Conservation (phyloP, 441 rosid genomes). For the Gossypium aridum region DNA sequence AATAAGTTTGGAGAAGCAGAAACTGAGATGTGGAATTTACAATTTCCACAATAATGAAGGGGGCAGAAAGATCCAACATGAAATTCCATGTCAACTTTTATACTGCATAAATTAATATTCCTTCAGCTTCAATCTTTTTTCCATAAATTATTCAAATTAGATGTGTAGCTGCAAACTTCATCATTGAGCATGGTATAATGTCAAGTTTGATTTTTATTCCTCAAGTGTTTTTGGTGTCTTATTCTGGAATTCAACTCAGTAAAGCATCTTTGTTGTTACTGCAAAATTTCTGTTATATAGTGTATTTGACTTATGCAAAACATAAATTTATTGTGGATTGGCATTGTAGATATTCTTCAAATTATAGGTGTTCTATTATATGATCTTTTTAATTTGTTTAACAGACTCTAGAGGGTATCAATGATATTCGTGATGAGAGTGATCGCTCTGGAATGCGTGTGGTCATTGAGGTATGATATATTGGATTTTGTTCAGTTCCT, state of each 20-base stretch:
- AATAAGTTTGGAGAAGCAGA: not conserved
- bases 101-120: not conserved
- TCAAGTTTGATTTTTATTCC: not conserved
- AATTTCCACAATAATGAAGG: not conserved
- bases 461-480: slow-evolving; percentile 71
- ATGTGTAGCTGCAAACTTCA: not conserved
- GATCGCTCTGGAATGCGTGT: slow-evolving; percentile 93
- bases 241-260: not conserved
- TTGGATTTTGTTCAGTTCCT: slow-evolving; percentile 5
- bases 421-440: slow-evolving; percentile 97
- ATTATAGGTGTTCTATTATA: slow-evolving; percentile 2
- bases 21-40: not conserved
- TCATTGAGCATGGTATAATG: not conserved
- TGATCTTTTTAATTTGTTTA: slow-evolving; percentile 4
- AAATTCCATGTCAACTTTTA: not conserved
- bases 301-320: not conserved
- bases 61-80: not conserved
- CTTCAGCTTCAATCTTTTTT: not conserved
- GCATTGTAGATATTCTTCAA: not conserved
- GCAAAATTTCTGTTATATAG: not conserved
- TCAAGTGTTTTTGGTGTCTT: not conserved
- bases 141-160: not conserved
- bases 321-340: not conserved
- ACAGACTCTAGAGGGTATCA: slow-evolving; percentile 86
- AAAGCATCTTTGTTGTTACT: not conserved